Evolutionary conservation across 2,329 filamentous ascomycete genomes (phyloP), one percentile per base, ranked within the genome.

Genomic region (Chaetomium globosum): DNA sequence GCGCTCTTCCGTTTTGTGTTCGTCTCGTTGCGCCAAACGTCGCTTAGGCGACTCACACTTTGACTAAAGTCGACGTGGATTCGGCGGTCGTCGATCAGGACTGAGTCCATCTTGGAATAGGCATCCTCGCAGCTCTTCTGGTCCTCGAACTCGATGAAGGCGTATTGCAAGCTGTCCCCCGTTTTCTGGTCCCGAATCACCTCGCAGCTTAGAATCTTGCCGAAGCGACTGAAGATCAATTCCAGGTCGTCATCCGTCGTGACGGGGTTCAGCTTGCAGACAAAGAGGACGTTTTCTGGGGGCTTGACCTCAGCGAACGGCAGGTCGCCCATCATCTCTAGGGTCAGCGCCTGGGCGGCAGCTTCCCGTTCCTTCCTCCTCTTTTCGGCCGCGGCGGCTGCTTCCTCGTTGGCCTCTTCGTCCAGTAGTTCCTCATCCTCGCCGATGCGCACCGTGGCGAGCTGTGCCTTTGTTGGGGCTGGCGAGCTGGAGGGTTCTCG

Each of bases 21-120:
- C 23, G 93, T 92, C 51, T 89, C 89, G 66, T 87, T 89, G 68
- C 95, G 86, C 95, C 95, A 99, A 19, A 89, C 88, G 68, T 96
- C 92, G 54, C 92, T 95, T 8, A 99, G 80, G 75, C 92, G 94
- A 68, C 88, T 86, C 67, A 93, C 95, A 75, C 92, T 97, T 80
- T 99, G 95, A 12, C 93, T 97, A 78, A 99, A 99, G 79, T 99
- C 95, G 63, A 99, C 95, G 74, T 99, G 95, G 69, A 99, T 99
- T 51, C 95, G 89, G 70, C 97, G 91, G 73, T 99, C 95, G 73
- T 99, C 95, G 70, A 99, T 98, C 63, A 99, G 80, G 1, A 98
- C 94, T 2, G 90, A 92, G 76, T 99, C 93, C 95, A 99, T 99
- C 80, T 99, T 99, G 81, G 96, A 95, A 74, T 97, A 99, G 2